Evolutionary conservation across 257 asterid genomes (phyloP).

Genomic region (Buddleja alternifolia): DNA sequence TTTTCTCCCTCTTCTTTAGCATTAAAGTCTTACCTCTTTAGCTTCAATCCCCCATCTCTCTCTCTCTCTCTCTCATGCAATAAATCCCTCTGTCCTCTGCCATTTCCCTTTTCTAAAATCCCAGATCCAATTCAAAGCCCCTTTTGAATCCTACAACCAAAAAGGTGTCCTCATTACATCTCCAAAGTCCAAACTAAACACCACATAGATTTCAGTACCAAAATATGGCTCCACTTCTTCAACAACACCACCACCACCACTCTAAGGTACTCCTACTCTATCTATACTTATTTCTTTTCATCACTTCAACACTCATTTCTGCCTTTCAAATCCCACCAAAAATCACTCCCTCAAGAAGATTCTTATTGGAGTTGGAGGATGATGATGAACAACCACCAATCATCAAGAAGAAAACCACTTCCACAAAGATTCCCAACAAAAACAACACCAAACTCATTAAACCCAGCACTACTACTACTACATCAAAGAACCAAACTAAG

Average conservation of each 20-base stretch:
- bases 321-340: constrained; percentile 30
- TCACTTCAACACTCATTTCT: constrained; percentile 49
- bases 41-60: constrained; percentile 5
- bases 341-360: constrained; percentile 31
- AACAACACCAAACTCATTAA: constrained; percentile 43
- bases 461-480: constrained; percentile 14
- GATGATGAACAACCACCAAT: constrained; percentile 42
- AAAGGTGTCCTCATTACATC: constrained; percentile 23
- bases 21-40: constrained; percentile 27
- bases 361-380: constrained; percentile 43
- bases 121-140: constrained; percentile 31
- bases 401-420: constrained; percentile 44
- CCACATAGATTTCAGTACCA: constrained; percentile 37
- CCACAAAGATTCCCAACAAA: constrained; percentile 34
- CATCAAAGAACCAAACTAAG: constrained; percentile 56
- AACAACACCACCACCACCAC: too few relatives aligned
- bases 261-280: constrained; percentile 48
- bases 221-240: constrained; percentile 68
- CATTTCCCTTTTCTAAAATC: constrained; percentile 12
- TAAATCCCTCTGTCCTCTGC: constrained; percentile 25
- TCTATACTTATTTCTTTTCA: constrained; percentile 42
- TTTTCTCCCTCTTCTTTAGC: background rate
- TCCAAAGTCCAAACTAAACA: constrained; percentile 21
- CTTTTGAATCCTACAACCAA: constrained; percentile 2
- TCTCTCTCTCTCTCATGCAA: constrained; percentile 15